Evolutionary conservation across 164 flowering plant genomes (phyloP).

Genomic region (Aristolochia californica): DNA sequence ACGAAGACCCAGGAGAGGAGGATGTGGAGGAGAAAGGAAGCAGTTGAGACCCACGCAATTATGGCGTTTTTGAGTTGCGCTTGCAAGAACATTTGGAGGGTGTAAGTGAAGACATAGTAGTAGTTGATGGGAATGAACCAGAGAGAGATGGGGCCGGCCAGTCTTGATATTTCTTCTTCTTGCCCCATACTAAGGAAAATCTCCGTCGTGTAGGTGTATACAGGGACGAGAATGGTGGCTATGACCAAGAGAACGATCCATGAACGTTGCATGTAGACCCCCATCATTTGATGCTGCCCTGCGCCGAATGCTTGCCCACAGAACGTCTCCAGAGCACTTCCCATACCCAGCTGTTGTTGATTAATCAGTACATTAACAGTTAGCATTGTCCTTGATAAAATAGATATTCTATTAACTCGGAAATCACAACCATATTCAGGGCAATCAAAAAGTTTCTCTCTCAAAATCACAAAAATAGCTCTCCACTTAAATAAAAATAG

Average conservation of each 20-base stretch:
- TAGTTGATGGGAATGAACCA: slow-evolving; percentile 6
- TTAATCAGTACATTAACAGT: too few relatives aligned
- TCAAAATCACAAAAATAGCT: too few relatives aligned
- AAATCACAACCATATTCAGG: too few relatives aligned
- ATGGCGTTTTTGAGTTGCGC: slow-evolving; percentile 24
- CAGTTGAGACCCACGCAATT: slow-evolving; percentile 12
- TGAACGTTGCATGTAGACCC: slow-evolving; percentile 12
- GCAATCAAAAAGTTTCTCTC: too few relatives aligned
- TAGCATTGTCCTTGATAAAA: too few relatives aligned
- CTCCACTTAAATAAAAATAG: too few relatives aligned
- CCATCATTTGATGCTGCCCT: slow-evolving; percentile 9
- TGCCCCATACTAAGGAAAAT: slow-evolving; percentile 5
- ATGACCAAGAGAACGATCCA: slow-evolving; percentile 5
- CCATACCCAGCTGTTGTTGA: slow-evolving; percentile 8
- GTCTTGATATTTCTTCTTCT: not conserved
- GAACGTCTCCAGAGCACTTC: slow-evolving; percentile 8
- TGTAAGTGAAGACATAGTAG: slow-evolving; percentile 2
- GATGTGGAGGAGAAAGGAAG: slow-evolving; percentile 11
- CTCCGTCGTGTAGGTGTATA: slow-evolving; percentile 6
- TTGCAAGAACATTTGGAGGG: slow-evolving; percentile 8
- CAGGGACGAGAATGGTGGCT: not conserved
- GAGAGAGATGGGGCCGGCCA: slow-evolving; percentile 1
- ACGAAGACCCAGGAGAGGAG: slow-evolving; percentile 16
- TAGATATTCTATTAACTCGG: too few relatives aligned
- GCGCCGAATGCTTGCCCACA: slow-evolving; percentile 16